These are phyloP conservation scores for Candida caryicola DNA, from an alignment of 805 yeast species.

Conservation along the genomic window DNA sequence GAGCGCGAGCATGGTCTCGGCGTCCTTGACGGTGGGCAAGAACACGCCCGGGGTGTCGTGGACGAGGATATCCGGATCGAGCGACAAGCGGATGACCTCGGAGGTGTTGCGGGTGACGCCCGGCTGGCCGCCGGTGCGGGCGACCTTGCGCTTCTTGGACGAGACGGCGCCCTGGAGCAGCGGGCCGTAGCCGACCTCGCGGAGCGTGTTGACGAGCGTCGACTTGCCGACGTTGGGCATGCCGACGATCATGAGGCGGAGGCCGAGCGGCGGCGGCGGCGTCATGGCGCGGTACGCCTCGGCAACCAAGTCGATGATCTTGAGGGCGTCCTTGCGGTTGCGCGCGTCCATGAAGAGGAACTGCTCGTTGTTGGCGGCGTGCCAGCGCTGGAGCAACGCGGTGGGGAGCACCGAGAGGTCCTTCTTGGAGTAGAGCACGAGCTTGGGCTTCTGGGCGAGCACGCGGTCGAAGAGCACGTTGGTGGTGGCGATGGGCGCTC, in stretches of 20 bases:
- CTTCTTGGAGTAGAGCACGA: conserved; percentile 75
- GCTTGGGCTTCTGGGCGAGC: conserved; percentile 50
- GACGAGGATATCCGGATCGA: conserved; percentile 61
- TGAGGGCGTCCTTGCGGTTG: conserved; percentile 45
- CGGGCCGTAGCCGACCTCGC: conserved; percentile 42
- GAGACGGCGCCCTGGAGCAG: conserved; percentile 27
- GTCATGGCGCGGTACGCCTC: conserved; percentile 43
- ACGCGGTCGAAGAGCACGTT: conserved; percentile 75
- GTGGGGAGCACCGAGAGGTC: conserved; percentile 55
- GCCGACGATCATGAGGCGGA: conserved; percentile 75
- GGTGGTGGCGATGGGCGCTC: conserved; percentile 85
- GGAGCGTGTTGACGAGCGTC: conserved; percentile 71
- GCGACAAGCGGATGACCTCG: conserved; percentile 63
- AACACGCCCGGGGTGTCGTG: conserved; percentile 94
- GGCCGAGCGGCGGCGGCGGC: conserved; percentile 83
- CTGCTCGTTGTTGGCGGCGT: conserved; percentile 24
- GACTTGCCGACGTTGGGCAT: conserved; percentile 99
- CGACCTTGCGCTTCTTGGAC: conserved; percentile 55
- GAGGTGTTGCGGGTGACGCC: conserved; percentile 85
- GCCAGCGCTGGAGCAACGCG: conserved; percentile 33
- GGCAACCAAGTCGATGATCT: conserved; percentile 49
- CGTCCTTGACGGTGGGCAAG: conserved; percentile 64
- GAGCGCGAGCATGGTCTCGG: conserved; percentile 71
- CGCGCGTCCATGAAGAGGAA: conserved; percentile 58
- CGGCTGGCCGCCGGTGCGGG: conserved; percentile 80